Base-by-base conservation (phyloP, 139 green algal species). In the Gonium pectorale region DNA sequence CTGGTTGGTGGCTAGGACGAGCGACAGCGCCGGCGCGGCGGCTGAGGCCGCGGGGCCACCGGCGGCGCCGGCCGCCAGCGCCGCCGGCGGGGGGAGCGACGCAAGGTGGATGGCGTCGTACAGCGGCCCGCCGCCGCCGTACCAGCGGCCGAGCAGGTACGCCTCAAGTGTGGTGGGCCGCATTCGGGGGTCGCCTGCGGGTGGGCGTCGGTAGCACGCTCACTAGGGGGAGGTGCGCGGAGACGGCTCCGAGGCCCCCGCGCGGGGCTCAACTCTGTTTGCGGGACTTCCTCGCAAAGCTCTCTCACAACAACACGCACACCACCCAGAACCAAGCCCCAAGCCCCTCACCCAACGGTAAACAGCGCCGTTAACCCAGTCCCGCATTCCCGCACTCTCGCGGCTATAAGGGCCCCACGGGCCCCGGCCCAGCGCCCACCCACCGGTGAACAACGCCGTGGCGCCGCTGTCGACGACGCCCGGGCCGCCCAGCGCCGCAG, bases 41-140 rank as follows among this genome's bases (percentile, higher is more conserved):
- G 51, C 54, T 40, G 62, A 69, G 38, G 67, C 13, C 33, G 52
- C 72, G 38, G 27, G 38, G 41, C 29, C 67, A 40, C 29, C 43
- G 41, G 56, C 43, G 56, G 26, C 33, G 31, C 31, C 64, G 33
- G 27, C 52, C 5, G 70, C 46, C 11, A 81, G 26, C 26, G 37
- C 73, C 33, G 52, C 26, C 3, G 77, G 77, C 26, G 77, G 62
- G 62, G 89, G 89, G 43, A 93, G 81, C 38, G 35, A 44, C 5
- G 91, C 52, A 31, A 97, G 21, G 85, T 90, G 91, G 8, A 95
- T 24, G 0, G 88, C 91, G 68, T 96, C 94, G 71, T 96, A 95
- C 37, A 77, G 46, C 13, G 86, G 82, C 2, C 49, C 62, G 17
- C 62, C n/a, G 38, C 67, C 87, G 19, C 40, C 77, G 67, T 83